A percentile compares a stretch with the other conserved stretches of the same genome.
Evolutionary conservation across 139 green algal genomes (phyloP).

Genomic region (Monoraphidium neglectum): DNA sequence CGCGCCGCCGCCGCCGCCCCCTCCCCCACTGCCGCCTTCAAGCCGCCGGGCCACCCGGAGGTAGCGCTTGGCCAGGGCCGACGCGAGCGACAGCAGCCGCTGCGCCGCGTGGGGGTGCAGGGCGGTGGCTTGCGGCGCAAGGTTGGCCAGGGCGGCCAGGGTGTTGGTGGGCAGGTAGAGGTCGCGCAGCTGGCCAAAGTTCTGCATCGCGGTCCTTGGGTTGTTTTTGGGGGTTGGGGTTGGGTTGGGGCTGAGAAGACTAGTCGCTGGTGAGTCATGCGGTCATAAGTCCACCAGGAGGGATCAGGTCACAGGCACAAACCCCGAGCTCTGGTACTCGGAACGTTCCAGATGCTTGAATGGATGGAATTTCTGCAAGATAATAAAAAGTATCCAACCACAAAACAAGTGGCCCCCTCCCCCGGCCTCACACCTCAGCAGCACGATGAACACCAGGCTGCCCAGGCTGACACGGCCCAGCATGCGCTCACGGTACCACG

Average conservation of each 20-base stretch:
- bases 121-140: slow-evolving; percentile 69
- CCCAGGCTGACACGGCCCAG: slow-evolving; percentile 65
- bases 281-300: no score
- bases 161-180: slow-evolving; percentile 90
- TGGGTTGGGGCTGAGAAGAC: no score
- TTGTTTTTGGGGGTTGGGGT: no score
- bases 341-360: no score
- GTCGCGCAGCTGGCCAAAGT: slow-evolving; percentile 70
- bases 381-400: no score
- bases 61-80: slow-evolving; percentile 49
- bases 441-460: slow-evolving; percentile 74
- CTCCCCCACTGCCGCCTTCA: not conserved
- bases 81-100: slow-evolving; percentile 72
- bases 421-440: slow-evolving; percentile 78
- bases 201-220: slow-evolving; percentile 62
- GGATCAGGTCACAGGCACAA: no score
- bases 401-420: no score
- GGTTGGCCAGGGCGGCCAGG: slow-evolving; percentile 86
- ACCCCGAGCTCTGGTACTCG: no score
- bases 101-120: slow-evolving; percentile 79
- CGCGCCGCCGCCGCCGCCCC: not conserved
- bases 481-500: slow-evolving; percentile 80
- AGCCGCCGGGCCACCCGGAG: slow-evolving; percentile 1
- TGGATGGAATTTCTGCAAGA: no score
- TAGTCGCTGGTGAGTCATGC: no score